Evolutionary conservation across 225 moss, liverwort and hornwort genomes (phyloP).

Genomic region (Physcomitrellopsis africana): DNA sequence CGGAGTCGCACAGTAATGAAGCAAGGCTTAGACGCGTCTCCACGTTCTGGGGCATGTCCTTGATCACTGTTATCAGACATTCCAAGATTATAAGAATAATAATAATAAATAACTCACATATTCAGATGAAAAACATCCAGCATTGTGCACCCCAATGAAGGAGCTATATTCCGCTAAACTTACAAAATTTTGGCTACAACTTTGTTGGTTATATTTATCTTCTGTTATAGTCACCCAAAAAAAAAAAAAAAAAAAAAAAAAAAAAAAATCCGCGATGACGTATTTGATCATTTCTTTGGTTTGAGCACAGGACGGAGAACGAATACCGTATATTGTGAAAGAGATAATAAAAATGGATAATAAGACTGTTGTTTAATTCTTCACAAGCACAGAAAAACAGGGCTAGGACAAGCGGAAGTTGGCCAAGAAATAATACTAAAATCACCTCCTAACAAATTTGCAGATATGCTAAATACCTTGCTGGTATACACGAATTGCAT

Average conservation of each 20-base stretch:
- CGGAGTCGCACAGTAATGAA: slow-evolving; percentile 62
- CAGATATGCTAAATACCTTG: slow-evolving; percentile 57
- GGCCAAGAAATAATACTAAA: not conserved
- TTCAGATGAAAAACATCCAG: slow-evolving; percentile 25
- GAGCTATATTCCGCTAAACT: not conserved
- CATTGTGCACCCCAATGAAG: slow-evolving; percentile 3
- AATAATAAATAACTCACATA: slow-evolving; percentile 18
- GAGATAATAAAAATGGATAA: not conserved
- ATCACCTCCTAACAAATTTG: slow-evolving; percentile 8
- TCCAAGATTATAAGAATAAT: not conserved
- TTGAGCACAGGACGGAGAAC: not conserved
- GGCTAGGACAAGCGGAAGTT: not conserved
- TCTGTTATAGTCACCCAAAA: not conserved
- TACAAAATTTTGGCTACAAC: not conserved
- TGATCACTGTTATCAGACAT: slow-evolving; percentile 53
- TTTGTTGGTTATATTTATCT: not conserved
- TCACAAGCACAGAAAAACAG: slow-evolving; percentile 8
- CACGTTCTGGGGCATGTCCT: slow-evolving; percentile 80
- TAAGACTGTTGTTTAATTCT: not conserved
- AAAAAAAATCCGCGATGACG: not conserved
- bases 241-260: not conserved
- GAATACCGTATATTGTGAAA: not conserved
- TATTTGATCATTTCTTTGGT: slow-evolving; percentile 2
- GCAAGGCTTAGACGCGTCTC: slow-evolving; percentile 84
- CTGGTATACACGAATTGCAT: slow-evolving; percentile 76